phyloP scores from a whole-genome alignment of 768 basidiomycete species.

The Coprinopsis strossmayeri region DNA sequence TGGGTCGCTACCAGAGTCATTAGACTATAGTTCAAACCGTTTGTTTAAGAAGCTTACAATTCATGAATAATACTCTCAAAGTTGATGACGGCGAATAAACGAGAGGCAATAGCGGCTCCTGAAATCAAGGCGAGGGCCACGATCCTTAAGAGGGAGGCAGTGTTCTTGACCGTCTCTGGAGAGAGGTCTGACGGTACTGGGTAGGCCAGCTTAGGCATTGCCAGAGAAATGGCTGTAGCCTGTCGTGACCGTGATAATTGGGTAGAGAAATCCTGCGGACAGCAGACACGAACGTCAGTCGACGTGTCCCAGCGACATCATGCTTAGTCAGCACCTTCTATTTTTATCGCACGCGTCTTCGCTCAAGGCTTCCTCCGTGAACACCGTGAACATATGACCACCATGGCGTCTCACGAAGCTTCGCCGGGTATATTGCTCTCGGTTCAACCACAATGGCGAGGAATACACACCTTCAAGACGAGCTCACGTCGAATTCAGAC shows the following conservation, averaged over 20 bases:
- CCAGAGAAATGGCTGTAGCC: conserved; percentile 21
- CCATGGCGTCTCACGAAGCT: no score
- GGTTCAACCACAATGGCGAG: neutral
- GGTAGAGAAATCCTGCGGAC: neutral
- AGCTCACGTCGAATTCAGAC: conserved; percentile 33
- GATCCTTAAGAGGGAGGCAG: conserved; percentile 86
- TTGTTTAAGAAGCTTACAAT: conserved; percentile 58
- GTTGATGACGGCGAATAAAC: conserved; percentile 95
- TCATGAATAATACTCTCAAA: conserved; percentile 99
- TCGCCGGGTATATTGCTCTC: no score
- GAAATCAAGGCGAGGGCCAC: conserved; percentile 88
- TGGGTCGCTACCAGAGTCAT: conserved; percentile 60
- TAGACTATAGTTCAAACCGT: conserved; percentile 11
- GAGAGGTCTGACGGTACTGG: conserved; percentile 67
- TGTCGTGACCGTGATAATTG: neutral
- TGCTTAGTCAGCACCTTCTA: conserved; percentile 1
- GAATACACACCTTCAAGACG: conserved; percentile 47
- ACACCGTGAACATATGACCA: no score
- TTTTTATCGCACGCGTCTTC: neutral
- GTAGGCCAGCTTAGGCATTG: conserved; percentile 64
- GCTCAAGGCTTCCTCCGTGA: neutral
- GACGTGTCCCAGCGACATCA: neutral
- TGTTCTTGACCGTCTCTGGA: conserved; percentile 71
- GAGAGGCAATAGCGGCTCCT: conserved; percentile 89
- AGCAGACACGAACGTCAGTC: conserved; percentile 6